Conservation (phyloP, 1,284 basidiomycete species). For the Ceratobasidium sp. region DNA sequence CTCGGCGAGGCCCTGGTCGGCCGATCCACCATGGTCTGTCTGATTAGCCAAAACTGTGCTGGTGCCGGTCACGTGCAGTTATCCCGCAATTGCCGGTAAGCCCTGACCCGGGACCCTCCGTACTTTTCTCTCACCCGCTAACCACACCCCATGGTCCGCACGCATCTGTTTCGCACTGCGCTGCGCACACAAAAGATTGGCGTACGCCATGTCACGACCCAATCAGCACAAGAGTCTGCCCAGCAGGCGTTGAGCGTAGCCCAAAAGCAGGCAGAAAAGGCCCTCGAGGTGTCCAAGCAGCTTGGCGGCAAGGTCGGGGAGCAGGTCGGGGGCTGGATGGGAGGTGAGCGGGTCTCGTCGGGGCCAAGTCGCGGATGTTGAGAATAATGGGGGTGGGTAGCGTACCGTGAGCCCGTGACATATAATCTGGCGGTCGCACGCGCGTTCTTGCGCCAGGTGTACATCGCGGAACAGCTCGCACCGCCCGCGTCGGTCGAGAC, state of each 20-base stretch:
- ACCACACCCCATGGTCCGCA: conserved; percentile 37
- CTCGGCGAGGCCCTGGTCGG: conserved; percentile 19
- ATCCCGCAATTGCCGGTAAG: conserved; percentile 18
- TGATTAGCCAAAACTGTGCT: not conserved
- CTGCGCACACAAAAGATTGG: conserved; percentile 30
- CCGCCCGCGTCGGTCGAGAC: conserved; percentile 77
- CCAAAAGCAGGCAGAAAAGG: conserved; percentile 62
- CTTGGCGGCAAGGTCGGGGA: conserved; percentile 69
- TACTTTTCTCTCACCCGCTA: conserved; percentile 43
- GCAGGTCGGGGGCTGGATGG: conserved; percentile 68
- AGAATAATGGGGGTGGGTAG: conserved; percentile 58
- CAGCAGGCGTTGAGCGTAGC: conserved; percentile 70
- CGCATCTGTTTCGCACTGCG: conserved; percentile 35
- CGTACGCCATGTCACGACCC: conserved; percentile 50
- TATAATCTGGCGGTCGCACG: conserved; percentile 88
- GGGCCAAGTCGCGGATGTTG: not conserved
- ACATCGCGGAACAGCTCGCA: conserved; percentile 86
- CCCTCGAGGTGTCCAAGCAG: conserved; percentile 59
- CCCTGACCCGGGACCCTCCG: conserved; percentile 31
- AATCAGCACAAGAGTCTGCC: conserved; percentile 71
- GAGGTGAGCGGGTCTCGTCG: conserved; percentile 62
- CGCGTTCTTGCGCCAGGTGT: conserved; percentile 90
- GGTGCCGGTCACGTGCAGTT: not conserved
- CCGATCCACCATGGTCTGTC: conserved; percentile 3
- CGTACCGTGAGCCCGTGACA: conserved; percentile 81